A percentile compares a stretch with the other conserved stretches of the same genome.
Conservation (phyloP, 75 land plant genomes). For the Chamaecyparis obtusa region DNA sequence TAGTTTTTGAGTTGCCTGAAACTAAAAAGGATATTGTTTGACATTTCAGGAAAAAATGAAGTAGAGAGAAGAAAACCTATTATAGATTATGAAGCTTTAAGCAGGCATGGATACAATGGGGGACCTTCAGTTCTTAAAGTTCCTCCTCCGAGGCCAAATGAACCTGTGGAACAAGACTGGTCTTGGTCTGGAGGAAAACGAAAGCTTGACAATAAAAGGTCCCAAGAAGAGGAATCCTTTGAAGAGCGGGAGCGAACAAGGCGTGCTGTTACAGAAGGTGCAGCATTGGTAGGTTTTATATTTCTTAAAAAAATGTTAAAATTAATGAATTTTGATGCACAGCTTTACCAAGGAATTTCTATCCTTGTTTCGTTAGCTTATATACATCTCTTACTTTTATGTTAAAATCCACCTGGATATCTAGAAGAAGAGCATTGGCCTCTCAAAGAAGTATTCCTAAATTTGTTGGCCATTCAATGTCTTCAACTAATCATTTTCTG, state of each 20-base stretch:
- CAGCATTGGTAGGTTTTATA: constrained; percentile 14
- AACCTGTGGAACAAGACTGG: constrained; percentile 67
- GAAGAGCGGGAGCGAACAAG: constrained; percentile 70
- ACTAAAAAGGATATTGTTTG: not conserved
- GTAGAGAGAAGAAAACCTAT: constrained; percentile 8
- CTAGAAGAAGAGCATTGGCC: not conserved
- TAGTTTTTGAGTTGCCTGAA: not conserved
- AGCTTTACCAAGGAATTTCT: not conserved
- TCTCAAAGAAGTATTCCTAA: not conserved
- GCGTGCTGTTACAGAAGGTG: constrained; percentile 33
- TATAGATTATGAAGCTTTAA: constrained; percentile 70
- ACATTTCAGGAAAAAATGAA: constrained; percentile 4
- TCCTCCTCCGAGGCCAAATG: constrained; percentile 66
- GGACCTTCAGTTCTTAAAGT: constrained; percentile 83
- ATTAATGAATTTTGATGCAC: constrained; percentile 2
- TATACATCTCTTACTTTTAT: not conserved
- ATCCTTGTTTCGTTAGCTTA: not conserved
- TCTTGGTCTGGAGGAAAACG: constrained; percentile 89
- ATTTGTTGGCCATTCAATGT: not conserved
- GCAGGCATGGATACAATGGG: constrained; percentile 80
- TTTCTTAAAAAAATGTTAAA: not conserved
- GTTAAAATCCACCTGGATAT: not conserved
- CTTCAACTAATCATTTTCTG: not conserved
- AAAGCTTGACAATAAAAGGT: constrained; percentile 15
- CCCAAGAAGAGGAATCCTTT: constrained; percentile 52